A percentile compares a stretch with the other conserved stretches of the same genome.
These are phyloP conservation scores for Sisymbrium altissimum DNA, from an alignment of 345 rosid genomes.

Conservation along the genomic window DNA sequence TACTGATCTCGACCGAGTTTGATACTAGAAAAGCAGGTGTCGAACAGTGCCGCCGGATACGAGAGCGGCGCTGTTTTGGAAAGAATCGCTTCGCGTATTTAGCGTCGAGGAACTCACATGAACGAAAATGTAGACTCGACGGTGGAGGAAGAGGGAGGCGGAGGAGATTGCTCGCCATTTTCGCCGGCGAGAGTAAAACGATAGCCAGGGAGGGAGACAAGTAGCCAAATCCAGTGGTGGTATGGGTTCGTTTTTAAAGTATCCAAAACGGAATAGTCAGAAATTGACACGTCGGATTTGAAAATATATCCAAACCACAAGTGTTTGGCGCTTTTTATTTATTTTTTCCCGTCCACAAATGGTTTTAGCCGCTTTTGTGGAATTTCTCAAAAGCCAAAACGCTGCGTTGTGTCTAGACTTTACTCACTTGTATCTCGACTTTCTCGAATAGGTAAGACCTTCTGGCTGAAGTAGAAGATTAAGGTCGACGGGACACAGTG, in stretches of 20 bases:
- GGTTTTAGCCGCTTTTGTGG: neutral
- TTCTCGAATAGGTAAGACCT: neutral
- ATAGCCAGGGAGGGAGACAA: conserved; percentile 10
- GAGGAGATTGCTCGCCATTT: conserved; percentile 51
- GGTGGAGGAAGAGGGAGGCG: conserved; percentile 36
- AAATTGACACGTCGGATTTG: conserved; percentile 32
- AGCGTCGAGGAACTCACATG: conserved; percentile 6
- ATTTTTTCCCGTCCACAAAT: neutral
- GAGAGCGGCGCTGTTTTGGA: conserved; percentile 27
- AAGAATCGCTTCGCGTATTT: conserved; percentile 27
- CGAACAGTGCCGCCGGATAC: conserved; percentile 9
- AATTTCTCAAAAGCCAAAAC: conserved; percentile 10
- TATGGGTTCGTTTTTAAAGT: conserved; percentile 7
- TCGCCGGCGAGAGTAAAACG: conserved; percentile 2
- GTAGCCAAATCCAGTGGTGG: conserved; percentile 13
- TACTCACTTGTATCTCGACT: neutral
- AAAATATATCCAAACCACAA: conserved; percentile 14
- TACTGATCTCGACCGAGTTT: conserved; percentile 51
- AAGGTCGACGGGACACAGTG: neutral
- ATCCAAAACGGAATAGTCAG: conserved; percentile 1
- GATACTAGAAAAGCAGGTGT: conserved; percentile 32
- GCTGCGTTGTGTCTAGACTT: neutral
- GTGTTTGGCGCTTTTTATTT: neutral
- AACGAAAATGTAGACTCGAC: conserved; percentile 29
- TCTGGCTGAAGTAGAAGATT: neutral